phyloP scores from a whole-genome alignment of 306 rosid genomes.

The Astragalus membranaceus region DNA sequence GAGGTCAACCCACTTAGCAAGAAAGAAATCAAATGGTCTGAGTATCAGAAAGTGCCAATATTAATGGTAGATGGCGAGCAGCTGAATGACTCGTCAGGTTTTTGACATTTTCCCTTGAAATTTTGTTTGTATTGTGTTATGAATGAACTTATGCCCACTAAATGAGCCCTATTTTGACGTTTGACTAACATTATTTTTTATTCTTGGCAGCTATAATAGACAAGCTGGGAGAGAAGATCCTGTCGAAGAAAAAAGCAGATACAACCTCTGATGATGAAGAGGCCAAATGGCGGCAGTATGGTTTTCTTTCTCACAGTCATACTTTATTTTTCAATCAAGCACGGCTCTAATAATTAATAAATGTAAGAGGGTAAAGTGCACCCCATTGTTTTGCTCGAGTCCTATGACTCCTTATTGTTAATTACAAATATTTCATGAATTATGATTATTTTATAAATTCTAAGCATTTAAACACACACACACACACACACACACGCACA shows the following conservation, averaged over 20 bases:
- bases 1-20: conserved; percentile 95
- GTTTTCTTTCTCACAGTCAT: conserved; percentile 5
- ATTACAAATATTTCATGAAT: too few relatives aligned
- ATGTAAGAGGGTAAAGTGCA: conserved; percentile 9
- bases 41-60: conserved; percentile 93
- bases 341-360: neutral
- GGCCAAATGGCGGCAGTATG: conserved; percentile 84
- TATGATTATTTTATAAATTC: too few relatives aligned
- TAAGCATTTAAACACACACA: too few relatives aligned
- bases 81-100: conserved; percentile 97
- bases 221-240: conserved; percentile 46
- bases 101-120: neutral
- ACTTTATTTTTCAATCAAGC: conserved; percentile 8
- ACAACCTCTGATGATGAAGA: conserved; percentile 62
- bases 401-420: too few relatives aligned
- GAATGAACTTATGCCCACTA: neutral
- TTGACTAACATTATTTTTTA: neutral
- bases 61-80: conserved; percentile 86
- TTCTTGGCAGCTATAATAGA: conserved; percentile 69
- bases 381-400: too few relatives aligned
- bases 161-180: neutral
- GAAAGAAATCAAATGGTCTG: conserved; percentile 96
- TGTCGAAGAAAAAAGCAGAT: conserved; percentile 26
- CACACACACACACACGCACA: too few relatives aligned
- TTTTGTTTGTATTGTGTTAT: conserved; percentile 1